Evolutionary conservation across 1,284 basidiomycete species (phyloP).

Genomic region (Ganoderma boninense): DNA sequence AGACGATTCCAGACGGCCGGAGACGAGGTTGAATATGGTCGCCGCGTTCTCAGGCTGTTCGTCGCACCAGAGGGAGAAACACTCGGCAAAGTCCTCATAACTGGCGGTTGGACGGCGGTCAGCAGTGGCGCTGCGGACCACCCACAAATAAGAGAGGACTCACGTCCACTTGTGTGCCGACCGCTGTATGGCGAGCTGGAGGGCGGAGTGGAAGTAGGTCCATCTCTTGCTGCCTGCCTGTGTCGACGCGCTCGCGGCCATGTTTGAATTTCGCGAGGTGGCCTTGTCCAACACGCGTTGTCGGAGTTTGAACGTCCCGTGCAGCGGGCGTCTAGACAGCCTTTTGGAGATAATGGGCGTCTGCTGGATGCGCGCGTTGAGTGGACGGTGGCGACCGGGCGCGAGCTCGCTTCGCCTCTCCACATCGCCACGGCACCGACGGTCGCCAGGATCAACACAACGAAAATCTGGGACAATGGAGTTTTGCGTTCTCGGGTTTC

Average conservation of each 20-base stretch:
- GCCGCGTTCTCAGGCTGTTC: constrained; percentile 75
- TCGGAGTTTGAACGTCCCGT: constrained; percentile 33
- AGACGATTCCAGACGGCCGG: constrained; percentile 71
- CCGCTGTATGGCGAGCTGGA: constrained; percentile 77
- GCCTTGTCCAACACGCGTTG: constrained; percentile 15
- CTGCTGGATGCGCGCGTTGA: neutral
- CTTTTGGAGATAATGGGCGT: neutral
- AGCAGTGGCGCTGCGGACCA: constrained; percentile 9
- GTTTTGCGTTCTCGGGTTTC: too few relatives aligned
- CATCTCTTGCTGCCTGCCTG: constrained; percentile 68
- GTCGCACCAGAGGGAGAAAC: constrained; percentile 77
- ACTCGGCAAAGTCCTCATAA: constrained; percentile 80
- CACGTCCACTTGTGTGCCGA: constrained; percentile 86
- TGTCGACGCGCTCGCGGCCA: constrained; percentile 34
- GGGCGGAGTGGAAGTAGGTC: constrained; percentile 77
- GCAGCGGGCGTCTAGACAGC: constrained; percentile 13
- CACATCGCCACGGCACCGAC: neutral
- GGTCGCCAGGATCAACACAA: neutral
- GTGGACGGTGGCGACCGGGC: neutral
- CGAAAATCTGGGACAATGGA: neutral
- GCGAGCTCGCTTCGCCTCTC: neutral
- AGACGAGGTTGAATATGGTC: constrained; percentile 71
- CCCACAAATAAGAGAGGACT: constrained; percentile 42
- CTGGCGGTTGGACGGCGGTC: constrained; percentile 45
- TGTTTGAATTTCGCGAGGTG: constrained; percentile 17